Evolutionary conservation across 768 basidiomycete genomes (phyloP).

Genomic region (Tricholoma terreum): DNA sequence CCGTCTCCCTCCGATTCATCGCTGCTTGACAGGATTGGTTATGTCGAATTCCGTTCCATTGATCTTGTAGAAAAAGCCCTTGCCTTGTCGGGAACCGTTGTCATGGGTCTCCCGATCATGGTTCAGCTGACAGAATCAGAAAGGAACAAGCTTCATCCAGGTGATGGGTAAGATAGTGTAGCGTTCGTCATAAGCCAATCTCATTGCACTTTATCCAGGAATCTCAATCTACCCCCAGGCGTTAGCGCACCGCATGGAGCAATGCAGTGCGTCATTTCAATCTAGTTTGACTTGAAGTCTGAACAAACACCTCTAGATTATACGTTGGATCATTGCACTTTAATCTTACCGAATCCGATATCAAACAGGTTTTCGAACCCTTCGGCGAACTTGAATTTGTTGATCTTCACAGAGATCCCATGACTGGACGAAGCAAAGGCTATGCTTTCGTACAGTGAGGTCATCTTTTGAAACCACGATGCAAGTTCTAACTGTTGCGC

Average conservation of each 20-base stretch:
- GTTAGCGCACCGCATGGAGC: constrained; percentile 77
- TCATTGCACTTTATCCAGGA: constrained; percentile 39
- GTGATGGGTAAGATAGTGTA: constrained; percentile 64
- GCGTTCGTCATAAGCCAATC: neutral
- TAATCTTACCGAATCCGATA: constrained; percentile 94
- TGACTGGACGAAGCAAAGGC: constrained; percentile 94
- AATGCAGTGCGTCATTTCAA: constrained; percentile 66
- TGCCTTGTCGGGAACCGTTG: constrained; percentile 86
- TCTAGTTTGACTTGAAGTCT: neutral
- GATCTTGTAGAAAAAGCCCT: constrained; percentile 92
- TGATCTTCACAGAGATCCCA: constrained; percentile 93
- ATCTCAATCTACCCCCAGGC: constrained; percentile 81
- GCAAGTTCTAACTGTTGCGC: neutral
- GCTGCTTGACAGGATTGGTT: constrained; percentile 72
- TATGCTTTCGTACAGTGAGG: constrained; percentile 96
- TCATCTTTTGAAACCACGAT: neutral
- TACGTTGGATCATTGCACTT: constrained; percentile 97
- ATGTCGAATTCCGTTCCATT: constrained; percentile 92
- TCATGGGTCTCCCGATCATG: constrained; percentile 97
- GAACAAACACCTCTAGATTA: constrained; percentile 50
- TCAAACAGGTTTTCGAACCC: constrained; percentile 98
- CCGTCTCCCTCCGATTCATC: neutral
- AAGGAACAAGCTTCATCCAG: constrained; percentile 84
- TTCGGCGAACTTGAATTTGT: constrained; percentile 98
- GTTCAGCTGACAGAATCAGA: constrained; percentile 97